Base-by-base conservation (phyloP, 306 rosid species). In the Citrullus amarus region DNA sequence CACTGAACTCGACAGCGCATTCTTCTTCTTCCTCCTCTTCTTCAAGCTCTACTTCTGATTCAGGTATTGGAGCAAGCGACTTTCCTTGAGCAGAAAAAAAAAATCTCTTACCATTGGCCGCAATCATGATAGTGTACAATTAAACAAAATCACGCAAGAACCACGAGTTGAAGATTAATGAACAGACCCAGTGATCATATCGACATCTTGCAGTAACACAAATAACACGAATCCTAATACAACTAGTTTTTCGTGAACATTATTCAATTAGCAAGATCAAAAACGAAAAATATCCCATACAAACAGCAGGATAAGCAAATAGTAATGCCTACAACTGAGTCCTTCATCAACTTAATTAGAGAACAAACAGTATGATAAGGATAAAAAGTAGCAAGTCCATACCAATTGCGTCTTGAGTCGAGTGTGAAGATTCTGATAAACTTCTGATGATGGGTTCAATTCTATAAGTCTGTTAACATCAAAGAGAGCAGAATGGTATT, bases 61-160 rank as follows among this genome's bases (percentile, higher is more conserved):
- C 98, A 54, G 92, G 97, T 86, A 94, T 94, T 79, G 98, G 92
- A 92, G 97, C 96, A 83, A 94, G 97, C 78, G 97, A 88, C 98
- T 94, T 91, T 87, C 96, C 96, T 94, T 93, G 67, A 90, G 85
- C 97, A 90, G 83, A 79, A 77, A 80, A 39, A 25, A 25, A 77
- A 54, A n/a, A 84, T 78, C 81, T 79, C 82, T 90, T 86, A 86
- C 78, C 73, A 80, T 78, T 53, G 78, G 85, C 82, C 81, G 74
- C 39, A 17, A 48, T 30, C 48, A 78, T 9, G 48, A 18, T 78
- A 32, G 25, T 16, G 18, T 39, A 30, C 28, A 82, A 66, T 53
- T 41, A 55, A 56, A 39, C 65, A 46, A 71, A 74, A 50, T 30
- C 22, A 55, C 2, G 30, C 48, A 54, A 53, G 28, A 75, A 75